Percentiles rank a stretch among this genome's conserved stretches.
Conservation (phyloP, 1,284 basidiomycete genomes). For the Marasmius sp. region DNA sequence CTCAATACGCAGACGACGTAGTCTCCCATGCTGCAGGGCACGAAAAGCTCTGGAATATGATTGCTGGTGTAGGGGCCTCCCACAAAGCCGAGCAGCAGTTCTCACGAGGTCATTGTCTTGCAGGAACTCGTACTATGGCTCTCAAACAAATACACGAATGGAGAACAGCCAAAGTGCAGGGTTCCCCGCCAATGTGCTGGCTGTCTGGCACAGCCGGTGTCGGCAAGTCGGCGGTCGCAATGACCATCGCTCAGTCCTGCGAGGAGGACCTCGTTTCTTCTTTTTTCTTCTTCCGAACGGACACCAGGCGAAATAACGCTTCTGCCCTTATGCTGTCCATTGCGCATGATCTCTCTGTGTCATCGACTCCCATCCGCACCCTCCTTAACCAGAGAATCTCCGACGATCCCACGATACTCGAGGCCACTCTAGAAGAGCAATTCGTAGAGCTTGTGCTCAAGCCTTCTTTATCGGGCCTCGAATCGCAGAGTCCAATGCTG, state of each 20-base stretch:
- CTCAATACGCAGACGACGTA: too few species aligned
- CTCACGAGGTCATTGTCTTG: conserved; percentile 9
- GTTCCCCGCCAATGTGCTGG: conserved; percentile 11
- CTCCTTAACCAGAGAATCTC: neutral
- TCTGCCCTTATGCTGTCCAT: neutral
- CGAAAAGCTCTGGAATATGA: neutral
- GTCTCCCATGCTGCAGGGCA: neutral
- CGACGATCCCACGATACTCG: neutral
- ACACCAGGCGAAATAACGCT: neutral
- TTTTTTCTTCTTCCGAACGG: conserved; percentile 16
- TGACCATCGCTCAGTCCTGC: conserved; percentile 13
- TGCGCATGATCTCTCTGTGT: too few species aligned
- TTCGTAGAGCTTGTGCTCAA: too few species aligned
- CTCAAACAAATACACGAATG: conserved; percentile 12
- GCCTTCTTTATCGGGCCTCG: too few species aligned
- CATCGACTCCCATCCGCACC: too few species aligned
- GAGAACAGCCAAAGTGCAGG: neutral
- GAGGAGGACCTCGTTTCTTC: conserved; percentile 11
- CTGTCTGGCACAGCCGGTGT: conserved; percentile 16
- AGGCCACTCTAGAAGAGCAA: too few species aligned
- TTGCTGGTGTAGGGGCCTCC: neutral
- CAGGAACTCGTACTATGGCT: conserved; percentile 12
- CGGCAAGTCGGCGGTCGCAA: conserved; percentile 20
- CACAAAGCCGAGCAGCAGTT: neutral
- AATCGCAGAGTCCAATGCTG: too few species aligned